Percentiles rank a stretch among this genome's conserved stretches.
Evolutionary conservation across 1,284 basidiomycete species (phyloP).

Genomic region (Leccinum solheimii): DNA sequence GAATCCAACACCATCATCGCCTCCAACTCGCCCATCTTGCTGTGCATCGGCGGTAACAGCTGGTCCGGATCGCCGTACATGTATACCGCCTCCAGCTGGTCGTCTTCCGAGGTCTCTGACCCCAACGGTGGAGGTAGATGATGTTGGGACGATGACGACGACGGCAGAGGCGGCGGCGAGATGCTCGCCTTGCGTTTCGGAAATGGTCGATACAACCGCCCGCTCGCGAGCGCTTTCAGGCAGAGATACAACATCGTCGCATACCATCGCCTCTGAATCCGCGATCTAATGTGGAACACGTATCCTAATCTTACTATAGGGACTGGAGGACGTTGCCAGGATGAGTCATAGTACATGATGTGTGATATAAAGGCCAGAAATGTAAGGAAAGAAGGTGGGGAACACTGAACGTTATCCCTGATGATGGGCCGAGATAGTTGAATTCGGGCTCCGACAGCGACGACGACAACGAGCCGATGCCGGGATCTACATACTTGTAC

Average conservation of each 20-base stretch:
- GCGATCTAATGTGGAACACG: no score
- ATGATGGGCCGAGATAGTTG: no score
- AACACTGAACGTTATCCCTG: no score
- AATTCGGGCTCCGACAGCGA: no score
- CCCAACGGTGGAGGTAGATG: conserved; percentile 7
- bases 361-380: no score
- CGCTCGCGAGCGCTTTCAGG: conserved; percentile 78
- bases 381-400: no score
- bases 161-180: background rate
- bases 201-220: conserved; percentile 57
- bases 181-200: conserved; percentile 49
- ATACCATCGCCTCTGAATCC: no score
- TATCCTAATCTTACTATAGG: no score
- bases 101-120: conserved; percentile 35
- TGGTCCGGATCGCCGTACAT: conserved; percentile 63
- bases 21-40: conserved; percentile 77
- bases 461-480: no score
- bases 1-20: conserved; percentile 76
- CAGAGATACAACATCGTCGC: conserved; percentile 65
- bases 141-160: background rate
- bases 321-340: no score
- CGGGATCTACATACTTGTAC: no score
- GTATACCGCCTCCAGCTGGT: conserved; percentile 38
- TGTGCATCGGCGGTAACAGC: conserved; percentile 71
- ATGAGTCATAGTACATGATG: no score